phyloP scores from a whole-genome alignment of 1,139 yeast genomes.

The Nadsonia commutata region DNA sequence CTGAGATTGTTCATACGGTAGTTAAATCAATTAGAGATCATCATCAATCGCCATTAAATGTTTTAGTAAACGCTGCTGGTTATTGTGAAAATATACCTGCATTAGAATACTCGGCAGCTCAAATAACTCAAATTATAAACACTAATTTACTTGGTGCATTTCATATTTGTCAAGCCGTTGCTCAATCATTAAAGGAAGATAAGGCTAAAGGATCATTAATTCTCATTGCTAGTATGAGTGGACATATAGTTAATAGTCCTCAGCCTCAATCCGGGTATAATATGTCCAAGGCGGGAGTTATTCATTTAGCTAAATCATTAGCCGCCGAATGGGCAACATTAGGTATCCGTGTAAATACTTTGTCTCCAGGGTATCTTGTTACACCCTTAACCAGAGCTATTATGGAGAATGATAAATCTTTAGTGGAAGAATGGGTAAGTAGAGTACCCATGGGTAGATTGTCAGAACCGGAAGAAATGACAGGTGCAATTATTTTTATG shows the following conservation, averaged over 20 bases:
- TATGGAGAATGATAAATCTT: conserved; percentile 34
- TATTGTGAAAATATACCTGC: conserved; percentile 71
- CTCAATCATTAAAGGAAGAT: conserved; percentile 47
- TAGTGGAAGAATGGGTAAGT: conserved; percentile 44
- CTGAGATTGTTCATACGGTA: conserved; percentile 42
- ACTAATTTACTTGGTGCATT: conserved; percentile 68
- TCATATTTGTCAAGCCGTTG: conserved; percentile 49
- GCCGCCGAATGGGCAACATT: conserved; percentile 79
- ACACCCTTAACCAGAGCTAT: conserved; percentile 52
- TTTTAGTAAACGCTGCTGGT: conserved; percentile 70
- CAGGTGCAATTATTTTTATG: conserved; percentile 62
- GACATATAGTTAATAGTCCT: conserved; percentile 68
- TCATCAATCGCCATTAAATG: conserved; percentile 47
- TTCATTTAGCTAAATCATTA: conserved; percentile 59
- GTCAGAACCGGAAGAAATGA: conserved; percentile 66
- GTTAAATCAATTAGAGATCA: conserved; percentile 34
- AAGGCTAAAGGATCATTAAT: conserved; percentile 45
- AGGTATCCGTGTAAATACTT: conserved; percentile 61
- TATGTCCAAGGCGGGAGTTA: conserved; percentile 75
- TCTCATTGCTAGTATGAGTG: conserved; percentile 77
- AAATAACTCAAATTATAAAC: conserved; percentile 53
- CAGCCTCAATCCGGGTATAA: conserved; percentile 78
- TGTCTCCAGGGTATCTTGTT: conserved; percentile 70
- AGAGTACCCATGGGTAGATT: conserved; percentile 66
- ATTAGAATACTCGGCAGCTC: conserved; percentile 56